Evolutionary conservation across 345 rosid genomes (phyloP).

Genomic region (Citrus glauca): DNA sequence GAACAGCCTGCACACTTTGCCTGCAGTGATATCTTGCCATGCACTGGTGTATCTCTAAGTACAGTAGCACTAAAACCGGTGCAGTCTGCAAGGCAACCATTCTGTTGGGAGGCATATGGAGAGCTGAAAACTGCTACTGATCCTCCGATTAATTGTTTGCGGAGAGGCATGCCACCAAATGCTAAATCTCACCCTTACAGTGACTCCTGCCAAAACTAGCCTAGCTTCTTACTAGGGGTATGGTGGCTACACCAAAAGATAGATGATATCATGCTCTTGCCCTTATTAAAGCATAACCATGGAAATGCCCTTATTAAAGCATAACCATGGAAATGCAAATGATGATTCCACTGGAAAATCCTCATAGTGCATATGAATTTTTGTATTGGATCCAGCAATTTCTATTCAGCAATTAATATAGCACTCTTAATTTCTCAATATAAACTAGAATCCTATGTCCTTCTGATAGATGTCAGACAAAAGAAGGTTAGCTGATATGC

Average conservation of each 20-base stretch:
- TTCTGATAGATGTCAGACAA: not conserved
- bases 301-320: no score
- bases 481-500: not conserved
- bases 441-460: not conserved
- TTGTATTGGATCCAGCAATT: not conserved
- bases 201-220: constrained; percentile 41
- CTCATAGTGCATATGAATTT: not conserved
- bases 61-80: constrained; percentile 52
- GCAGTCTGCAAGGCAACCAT: constrained; percentile 45
- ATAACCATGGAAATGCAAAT: not conserved
- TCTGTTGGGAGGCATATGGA: constrained; percentile 83
- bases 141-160: constrained; percentile 69
- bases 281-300: no score
- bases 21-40: constrained; percentile 81
- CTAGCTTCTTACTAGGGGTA: not conserved
- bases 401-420: not conserved
- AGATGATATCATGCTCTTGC: not conserved
- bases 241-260: not conserved
- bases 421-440: not conserved
- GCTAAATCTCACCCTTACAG: constrained; percentile 18
- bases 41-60: constrained; percentile 58
- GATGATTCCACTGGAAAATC: constrained; percentile 2
- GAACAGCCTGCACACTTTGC: constrained; percentile 60
- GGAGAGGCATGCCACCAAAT: constrained; percentile 40
- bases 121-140: constrained; percentile 50